phyloP scores from a whole-genome alignment of 1,284 basidiomycete genomes.

The Ceratobasidium sp. region DNA sequence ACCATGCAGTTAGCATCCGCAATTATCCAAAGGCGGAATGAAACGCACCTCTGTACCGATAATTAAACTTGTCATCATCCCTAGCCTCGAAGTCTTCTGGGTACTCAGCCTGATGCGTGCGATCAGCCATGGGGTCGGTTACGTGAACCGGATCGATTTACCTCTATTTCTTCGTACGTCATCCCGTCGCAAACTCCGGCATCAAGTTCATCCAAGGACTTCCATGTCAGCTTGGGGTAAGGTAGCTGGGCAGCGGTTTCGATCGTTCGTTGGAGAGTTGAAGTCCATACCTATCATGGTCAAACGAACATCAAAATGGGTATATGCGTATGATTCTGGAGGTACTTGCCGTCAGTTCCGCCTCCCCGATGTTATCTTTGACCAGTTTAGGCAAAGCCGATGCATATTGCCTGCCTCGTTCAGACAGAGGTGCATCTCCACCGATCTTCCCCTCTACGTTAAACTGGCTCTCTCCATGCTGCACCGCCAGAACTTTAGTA shows the following conservation, averaged over 20 bases:
- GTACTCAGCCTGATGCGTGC: constrained; percentile 79
- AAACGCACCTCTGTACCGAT: constrained; percentile 84
- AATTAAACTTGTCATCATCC: constrained; percentile 99
- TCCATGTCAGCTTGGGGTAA: constrained; percentile 97
- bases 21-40: constrained; percentile 52
- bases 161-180: constrained; percentile 99
- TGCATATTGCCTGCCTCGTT: constrained; percentile 88
- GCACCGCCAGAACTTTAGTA: constrained; percentile 43
- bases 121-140: neutral
- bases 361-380: constrained; percentile 91
- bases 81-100: constrained; percentile 99
- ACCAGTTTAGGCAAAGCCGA: constrained; percentile 88
- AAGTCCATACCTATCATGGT: constrained; percentile 88
- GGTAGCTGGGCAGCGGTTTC: constrained; percentile 89
- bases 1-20: neutral
- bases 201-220: constrained; percentile 97
- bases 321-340: constrained; percentile 49
- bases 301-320: neutral
- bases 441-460: constrained; percentile 98
- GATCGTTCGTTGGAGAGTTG: constrained; percentile 91
- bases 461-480: constrained; percentile 98
- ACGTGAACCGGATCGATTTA: constrained; percentile 52
- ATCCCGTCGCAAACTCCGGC: constrained; percentile 99
- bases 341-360: constrained; percentile 79
- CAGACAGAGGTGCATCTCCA: constrained; percentile 91